Base-by-base conservation (phyloP, 345 rosid species). In the Brassica cretica region DNA sequence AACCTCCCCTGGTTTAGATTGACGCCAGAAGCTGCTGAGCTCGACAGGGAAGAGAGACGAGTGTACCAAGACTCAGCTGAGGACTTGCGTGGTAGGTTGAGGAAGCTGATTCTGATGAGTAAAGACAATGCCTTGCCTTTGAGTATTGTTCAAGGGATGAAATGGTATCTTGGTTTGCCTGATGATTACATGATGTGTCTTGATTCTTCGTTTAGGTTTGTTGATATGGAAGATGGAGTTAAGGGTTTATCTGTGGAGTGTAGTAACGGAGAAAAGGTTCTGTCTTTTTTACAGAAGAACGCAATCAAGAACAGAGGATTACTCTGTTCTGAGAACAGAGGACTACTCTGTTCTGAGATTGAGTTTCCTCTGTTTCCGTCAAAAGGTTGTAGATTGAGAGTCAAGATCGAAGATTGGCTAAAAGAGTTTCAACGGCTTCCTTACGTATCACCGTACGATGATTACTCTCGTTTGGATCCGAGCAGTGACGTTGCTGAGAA, bases 1-100 rank as follows among this genome's bases (percentile, higher is more conserved):
- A 85, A 86, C 81, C 83, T 90, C 71, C 98, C 98, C n/a, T 90
- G 98, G 97, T 94, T 92, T 83, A 87, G 87, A 82, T 66, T 94
- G 74, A 94, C 97, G 73, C 84, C 68, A 56, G 89, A 88, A 83
- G 95, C 97, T 64, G 61, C 65, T 60, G 92, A 87, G 73, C 85
- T 90, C 62, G 88, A 92, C 75, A 75, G 69, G 33, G 84, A 85
- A 73, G 96, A 94, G 83, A 83, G 71, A 64, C 71, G 58, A 73
- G 82, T 86, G 3, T 81, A 78, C 55, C 84, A 86, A 70, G 84
- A 85, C 5, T 83, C 81, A 32, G 82, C 78, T 5, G 91, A 81
- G 2, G 94, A 89, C 66, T 76, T 94, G 78, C 68, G 75, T 32
- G 87, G 78, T 18, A 85, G 96, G 75, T 65, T 94, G 75, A 89